Evolutionary conservation across 2,329 filamentous ascomycete species (phyloP), one percentile per base, ranked within the genome.

Genomic region (Fonsecaea monophora): DNA sequence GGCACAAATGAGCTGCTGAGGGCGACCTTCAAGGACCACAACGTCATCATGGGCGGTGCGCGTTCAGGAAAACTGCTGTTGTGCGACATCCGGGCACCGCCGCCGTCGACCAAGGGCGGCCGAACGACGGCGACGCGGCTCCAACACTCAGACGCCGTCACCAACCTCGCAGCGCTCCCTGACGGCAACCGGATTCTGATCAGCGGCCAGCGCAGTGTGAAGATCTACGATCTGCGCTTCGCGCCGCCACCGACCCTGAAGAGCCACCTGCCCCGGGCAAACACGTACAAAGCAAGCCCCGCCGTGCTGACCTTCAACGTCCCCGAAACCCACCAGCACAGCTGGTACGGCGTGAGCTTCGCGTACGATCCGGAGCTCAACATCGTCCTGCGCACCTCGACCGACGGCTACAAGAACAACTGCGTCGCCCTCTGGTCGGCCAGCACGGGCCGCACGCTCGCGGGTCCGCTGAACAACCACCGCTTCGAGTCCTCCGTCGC

Each of bases 151-250:
- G 62, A 60, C 60, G 68, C 65, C 18, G 48, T 71, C 21, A 68
- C 35, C 21, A 59, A 60, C 25, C 60, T 70, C n/a, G 45, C 38
- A 9, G 40, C 50, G n/a, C 37, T 66, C 2, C 48, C 63, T 2
- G 66, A 61, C 38, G 55, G 59, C 5, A 55, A 67, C 21, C 61
- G 63, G 12, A 37, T 72, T 13, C 64, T 71, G 45, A 59, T 70
- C 57, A 66, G 63, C 45, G 69, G 71, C 10, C 54, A 69, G 18
- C 18, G 12, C 25, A 61, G 55, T 12, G 67, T 68, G 54, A 60
- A 58, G 10, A 57, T 72, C 15, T 73, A 73, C 60, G 71, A 73
- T 53, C 56, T 73, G 6, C 68, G 71, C 12, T 71, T 57, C 62
- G 42, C 60, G 1, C 56, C 67, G 30, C n/a, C 30, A 10, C 66